Evolutionary conservation across 1,139 yeast genomes (phyloP), one percentile per base, ranked within the genome.

Genomic region (Sugiyamaella xylanicola): DNA sequence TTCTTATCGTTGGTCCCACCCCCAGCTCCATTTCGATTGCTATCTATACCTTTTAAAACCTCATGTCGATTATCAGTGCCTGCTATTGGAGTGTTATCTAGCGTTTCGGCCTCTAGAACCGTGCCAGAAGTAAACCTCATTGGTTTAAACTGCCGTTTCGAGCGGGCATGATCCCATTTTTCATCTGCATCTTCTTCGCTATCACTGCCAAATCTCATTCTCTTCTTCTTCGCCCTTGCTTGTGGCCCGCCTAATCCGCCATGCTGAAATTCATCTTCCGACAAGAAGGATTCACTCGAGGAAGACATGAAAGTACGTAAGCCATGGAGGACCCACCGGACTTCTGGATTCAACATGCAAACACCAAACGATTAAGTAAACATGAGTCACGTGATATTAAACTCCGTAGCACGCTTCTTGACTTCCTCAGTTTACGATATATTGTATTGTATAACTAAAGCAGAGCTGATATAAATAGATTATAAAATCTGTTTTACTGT

Each of bases 121-220:
- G 50, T 29, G 9, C 56, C 56, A 20, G 43, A 21, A 4, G 51
- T 47, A 36, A 53, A 53, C 35, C 51, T 48, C 51, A 48, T 51
- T 4, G 50, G 44, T 29, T 37, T 40, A 27, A 41, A 52, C 20
- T 43, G 42, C n/a, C 35, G 29, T 32, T 32, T 32, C 13, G 29
- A 29, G 2, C 13, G 40, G 19, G 32, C 37, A 25, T 15, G 17
- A n/a, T 40, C 7, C 22, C 5, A 27, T 3, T 15, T 16, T 4
- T 39, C 39, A 15, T 49, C 32, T 13, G 29, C 35, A n/a, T 22
- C 36, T 5, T 44, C 54, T 2, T 39, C 52, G 9, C 21, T 40
- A n/a, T 35, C 32, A 15, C 29, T 25, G 29, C 20, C 44, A 19
- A 43, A 36, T 15, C 40, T 29, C 35, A 16, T 42, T 13, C 17